These are phyloP conservation scores for Pyrenochaeta sp. DNA, from an alignment of 2,329 filamentous ascomycete genomes.

Conservation along the genomic window DNA sequence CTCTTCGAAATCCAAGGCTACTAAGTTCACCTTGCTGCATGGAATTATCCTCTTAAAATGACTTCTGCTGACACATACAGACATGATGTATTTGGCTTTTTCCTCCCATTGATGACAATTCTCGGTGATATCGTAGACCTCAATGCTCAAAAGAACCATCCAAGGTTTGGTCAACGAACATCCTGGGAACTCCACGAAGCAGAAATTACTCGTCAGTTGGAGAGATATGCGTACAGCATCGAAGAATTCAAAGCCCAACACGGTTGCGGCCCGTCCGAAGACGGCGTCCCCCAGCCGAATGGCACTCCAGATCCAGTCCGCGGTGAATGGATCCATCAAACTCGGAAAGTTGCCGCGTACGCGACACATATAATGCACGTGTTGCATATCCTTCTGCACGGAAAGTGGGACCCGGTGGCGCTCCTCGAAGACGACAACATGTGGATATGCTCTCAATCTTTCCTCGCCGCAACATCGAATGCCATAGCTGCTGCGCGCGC, in stretches of 20 bases:
- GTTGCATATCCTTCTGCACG: slow-evolving; percentile 84
- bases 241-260: slow-evolving; percentile 67
- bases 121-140: slow-evolving; percentile 91
- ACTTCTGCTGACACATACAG: slow-evolving; percentile 14
- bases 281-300: slow-evolving; percentile 43
- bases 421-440: slow-evolving; percentile 89
- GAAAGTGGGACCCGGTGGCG: slow-evolving; percentile 93
- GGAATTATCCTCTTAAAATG: too few species aligned
- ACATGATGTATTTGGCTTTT: slow-evolving; percentile 90
- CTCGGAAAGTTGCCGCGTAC: slow-evolving; percentile 85
- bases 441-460: slow-evolving; percentile 90
- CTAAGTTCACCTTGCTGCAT: too few species aligned
- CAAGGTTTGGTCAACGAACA: slow-evolving; percentile 77
- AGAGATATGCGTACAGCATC: slow-evolving; percentile 81
- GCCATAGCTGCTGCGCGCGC: slow-evolving; percentile 89
- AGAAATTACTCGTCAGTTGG: slow-evolving; percentile 81
- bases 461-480: slow-evolving; percentile 85
- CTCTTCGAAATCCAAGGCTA: too few species aligned
- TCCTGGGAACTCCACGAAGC: slow-evolving; percentile 80
- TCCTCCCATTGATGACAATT: slow-evolving; percentile 91
- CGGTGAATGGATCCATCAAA: slow-evolving; percentile 82
- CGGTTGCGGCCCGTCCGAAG: slow-evolving; percentile 41
- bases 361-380: slow-evolving; percentile 95
- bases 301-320: slow-evolving; percentile 47
- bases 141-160: slow-evolving; percentile 87